These are phyloP conservation scores for Suhomyces bribrorum DNA, from an alignment of 1,139 yeast species.

Conservation along the genomic window DNA sequence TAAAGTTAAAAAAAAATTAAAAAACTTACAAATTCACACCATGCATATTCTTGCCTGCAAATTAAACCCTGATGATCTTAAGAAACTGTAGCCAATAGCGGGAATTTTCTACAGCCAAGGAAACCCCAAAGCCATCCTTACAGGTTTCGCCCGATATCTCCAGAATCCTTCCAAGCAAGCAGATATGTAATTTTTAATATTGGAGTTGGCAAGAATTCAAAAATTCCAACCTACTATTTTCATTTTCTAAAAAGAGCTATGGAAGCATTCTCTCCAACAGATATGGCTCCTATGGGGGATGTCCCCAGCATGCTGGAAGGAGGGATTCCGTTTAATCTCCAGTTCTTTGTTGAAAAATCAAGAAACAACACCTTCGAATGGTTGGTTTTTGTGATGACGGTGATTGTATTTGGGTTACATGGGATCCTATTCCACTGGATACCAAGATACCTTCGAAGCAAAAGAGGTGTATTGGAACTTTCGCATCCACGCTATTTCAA, in stretches of 20 bases:
- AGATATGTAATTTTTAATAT: too few relatives aligned
- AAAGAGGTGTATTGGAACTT: constrained; percentile 13
- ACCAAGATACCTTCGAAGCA: constrained; percentile 28
- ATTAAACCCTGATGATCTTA: constrained; percentile 5
- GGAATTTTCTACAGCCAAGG: neutral
- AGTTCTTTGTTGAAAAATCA: constrained; percentile 37
- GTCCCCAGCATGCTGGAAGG: neutral
- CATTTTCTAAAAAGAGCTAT: neutral
- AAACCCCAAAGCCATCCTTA: too few relatives aligned
- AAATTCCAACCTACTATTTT: neutral
- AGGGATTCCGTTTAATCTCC: constrained; percentile 29
- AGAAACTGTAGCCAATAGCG: constrained; percentile 5
- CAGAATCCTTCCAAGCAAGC: too few relatives aligned
- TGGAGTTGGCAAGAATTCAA: too few relatives aligned
- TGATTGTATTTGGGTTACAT: constrained; percentile 32
- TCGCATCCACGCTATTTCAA: constrained; percentile 23
- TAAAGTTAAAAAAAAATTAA: too few relatives aligned
- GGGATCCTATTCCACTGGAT: constrained; percentile 47
- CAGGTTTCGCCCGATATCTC: constrained; percentile 11
- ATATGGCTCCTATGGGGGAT: neutral
- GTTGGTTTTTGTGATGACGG: constrained; percentile 32
- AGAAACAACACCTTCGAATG: constrained; percentile 41
- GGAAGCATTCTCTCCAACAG: neutral
- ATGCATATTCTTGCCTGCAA: neutral
- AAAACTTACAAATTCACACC: neutral